Evolutionary conservation across 345 rosid species (phyloP).

Genomic region (Pelargonium nanum): DNA sequence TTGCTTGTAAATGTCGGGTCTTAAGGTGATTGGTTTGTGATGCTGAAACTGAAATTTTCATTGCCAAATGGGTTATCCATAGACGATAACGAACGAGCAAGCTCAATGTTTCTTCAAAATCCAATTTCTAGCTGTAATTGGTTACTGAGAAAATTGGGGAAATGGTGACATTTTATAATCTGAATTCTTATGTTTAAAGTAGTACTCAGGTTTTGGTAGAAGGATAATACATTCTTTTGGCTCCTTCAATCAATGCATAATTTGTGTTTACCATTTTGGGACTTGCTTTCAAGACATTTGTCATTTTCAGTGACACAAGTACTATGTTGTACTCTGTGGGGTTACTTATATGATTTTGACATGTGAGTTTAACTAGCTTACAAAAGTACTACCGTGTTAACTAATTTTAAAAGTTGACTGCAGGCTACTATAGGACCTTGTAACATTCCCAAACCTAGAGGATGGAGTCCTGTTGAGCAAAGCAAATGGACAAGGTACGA

Average conservation of each 20-base stretch:
- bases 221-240: background rate
- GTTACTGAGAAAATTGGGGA: background rate
- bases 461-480: constrained; percentile 92
- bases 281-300: background rate
- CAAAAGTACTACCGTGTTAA: constrained; percentile 7
- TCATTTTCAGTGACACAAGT: background rate
- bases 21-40: background rate
- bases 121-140: background rate
- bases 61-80: background rate
- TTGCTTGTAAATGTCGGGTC: background rate
- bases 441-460: constrained; percentile 73
- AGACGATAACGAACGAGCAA: background rate
- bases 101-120: background rate
- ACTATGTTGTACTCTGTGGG: background rate
- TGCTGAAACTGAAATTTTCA: background rate
- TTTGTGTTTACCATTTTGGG: background rate
- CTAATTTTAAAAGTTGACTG: constrained; percentile 22
- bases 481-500: constrained; percentile 93
- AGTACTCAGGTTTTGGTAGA: background rate
- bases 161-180: too few species aligned
- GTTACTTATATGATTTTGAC: constrained; percentile 1
- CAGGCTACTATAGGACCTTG: constrained; percentile 96
- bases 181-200: background rate
- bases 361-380: constrained; percentile 9
- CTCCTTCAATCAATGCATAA: background rate